Percentiles rank a stretch among this genome's conserved stretches.
phyloP scores from a whole-genome alignment of 192 early-diverging fungal species.

The Backusella psychrophila region DNA sequence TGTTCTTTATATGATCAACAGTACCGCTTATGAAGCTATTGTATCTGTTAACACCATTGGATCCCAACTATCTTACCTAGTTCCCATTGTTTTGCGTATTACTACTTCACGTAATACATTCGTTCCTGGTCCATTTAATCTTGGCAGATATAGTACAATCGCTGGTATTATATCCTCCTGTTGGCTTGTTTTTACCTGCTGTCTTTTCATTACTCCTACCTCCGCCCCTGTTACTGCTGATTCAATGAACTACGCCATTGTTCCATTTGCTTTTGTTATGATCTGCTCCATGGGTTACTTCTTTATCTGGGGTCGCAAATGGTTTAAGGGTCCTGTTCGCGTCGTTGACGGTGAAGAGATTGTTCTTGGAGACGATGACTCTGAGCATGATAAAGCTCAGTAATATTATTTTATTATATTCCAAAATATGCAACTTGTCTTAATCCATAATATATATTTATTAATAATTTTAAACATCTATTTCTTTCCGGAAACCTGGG shows the following conservation, averaged over 20 bases:
- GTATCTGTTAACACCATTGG: slow-evolving; percentile 58
- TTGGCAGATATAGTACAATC: slow-evolving; percentile 41
- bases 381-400: neutral
- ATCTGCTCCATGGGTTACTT: slow-evolving; percentile 42
- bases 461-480: neutral
- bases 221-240: slow-evolving; percentile 39
- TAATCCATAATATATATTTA: neutral
- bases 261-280: slow-evolving; percentile 47
- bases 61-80: slow-evolving; percentile 46
- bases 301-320: slow-evolving; percentile 51
- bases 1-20: slow-evolving; percentile 45
- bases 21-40: slow-evolving; percentile 48
- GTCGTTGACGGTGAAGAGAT: slow-evolving; percentile 26
- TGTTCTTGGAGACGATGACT: slow-evolving; percentile 30
- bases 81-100: slow-evolving; percentile 49
- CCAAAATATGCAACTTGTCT: neutral
- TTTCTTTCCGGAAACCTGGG: neutral
- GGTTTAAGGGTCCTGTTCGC: slow-evolving; percentile 46
- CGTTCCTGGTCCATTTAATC: slow-evolving; percentile 42
- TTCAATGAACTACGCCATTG: slow-evolving; percentile 50
- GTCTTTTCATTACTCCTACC: slow-evolving; percentile 40
- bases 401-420: neutral
- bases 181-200: slow-evolving; percentile 43
- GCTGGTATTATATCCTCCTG: slow-evolving; percentile 35
- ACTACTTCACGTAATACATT: slow-evolving; percentile 43